Percentiles rank a stretch among this genome's conserved stretches.
Evolutionary conservation across 805 yeast genomes (phyloP).

Genomic region (Candida ortonii): DNA sequence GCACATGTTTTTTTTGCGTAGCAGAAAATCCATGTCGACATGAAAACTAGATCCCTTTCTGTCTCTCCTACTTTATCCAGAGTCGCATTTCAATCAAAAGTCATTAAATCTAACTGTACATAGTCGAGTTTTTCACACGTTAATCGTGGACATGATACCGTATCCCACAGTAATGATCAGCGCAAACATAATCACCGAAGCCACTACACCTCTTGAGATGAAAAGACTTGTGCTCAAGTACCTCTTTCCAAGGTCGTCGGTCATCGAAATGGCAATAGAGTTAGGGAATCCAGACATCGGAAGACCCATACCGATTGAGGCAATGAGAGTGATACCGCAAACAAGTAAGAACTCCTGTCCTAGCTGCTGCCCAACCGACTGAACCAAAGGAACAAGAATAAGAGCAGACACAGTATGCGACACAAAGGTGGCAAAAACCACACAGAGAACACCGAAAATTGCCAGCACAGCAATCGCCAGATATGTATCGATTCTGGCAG

Average conservation of each 20-base stretch:
- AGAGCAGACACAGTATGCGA: conserved; percentile 56
- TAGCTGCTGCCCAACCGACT: conserved; percentile 46
- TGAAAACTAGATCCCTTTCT: too few relatives aligned
- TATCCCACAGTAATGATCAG: conserved; percentile 48
- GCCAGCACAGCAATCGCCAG: conserved; percentile 44
- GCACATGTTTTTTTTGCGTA: conserved; percentile 21
- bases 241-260: conserved; percentile 52
- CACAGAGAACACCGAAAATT: conserved; percentile 47
- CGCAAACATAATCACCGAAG: conserved; percentile 43
- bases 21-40: too few relatives aligned
- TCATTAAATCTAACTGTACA: too few relatives aligned
- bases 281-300: conserved; percentile 58
- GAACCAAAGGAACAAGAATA: conserved; percentile 48
- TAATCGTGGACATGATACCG: conserved; percentile 41
- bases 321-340: conserved; percentile 48
- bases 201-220: conserved; percentile 52
- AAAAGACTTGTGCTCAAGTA: conserved; percentile 47
- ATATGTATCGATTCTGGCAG: conserved; percentile 39
- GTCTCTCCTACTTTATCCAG: too few relatives aligned
- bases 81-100: too few relatives aligned
- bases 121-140: too few relatives aligned
- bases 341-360: conserved; percentile 47
- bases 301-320: conserved; percentile 56
- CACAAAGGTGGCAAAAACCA: conserved; percentile 53
- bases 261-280: conserved; percentile 55